These are phyloP conservation scores for Penicillium paradoxum DNA, from an alignment of 495 filamentous ascomycete genomes.

Conservation along the genomic window DNA sequence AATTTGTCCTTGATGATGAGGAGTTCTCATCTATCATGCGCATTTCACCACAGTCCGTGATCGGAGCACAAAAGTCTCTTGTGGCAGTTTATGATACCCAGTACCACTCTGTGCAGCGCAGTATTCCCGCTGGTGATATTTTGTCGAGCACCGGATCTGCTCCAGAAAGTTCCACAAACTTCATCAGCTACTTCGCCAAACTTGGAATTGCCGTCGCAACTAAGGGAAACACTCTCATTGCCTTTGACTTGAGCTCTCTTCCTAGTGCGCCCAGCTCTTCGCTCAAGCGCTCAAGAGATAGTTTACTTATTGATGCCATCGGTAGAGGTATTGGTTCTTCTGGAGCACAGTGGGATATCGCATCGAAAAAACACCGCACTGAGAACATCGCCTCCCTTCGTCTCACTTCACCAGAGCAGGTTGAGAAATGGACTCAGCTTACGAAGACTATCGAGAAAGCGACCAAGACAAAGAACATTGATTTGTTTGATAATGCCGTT, in stretches of 20 bases:
- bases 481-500: conserved; percentile 39
- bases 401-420: conserved; percentile 31
- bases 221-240: conserved; percentile 51
- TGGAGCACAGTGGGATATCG: conserved; percentile 29
- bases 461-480: conserved; percentile 21
- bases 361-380: conserved; percentile 33
- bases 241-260: conserved; percentile 59
- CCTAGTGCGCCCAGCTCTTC: conserved; percentile 38
- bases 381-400: conserved; percentile 29
- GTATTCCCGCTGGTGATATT: conserved; percentile 46
- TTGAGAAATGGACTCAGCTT: conserved; percentile 34
- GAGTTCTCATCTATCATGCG: conserved; percentile 44
- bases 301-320: conserved; percentile 66
- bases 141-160: conserved; percentile 20
- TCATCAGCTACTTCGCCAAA: conserved; percentile 59
- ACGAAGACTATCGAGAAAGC: conserved; percentile 26
- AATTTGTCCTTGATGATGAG: conserved; percentile 39
- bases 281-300: conserved; percentile 58
- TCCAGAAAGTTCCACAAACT: conserved; percentile 23
- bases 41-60: conserved; percentile 41
- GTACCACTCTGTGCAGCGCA: conserved; percentile 57
- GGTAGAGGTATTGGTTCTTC: conserved; percentile 49
- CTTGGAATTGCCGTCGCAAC: conserved; percentile 58
- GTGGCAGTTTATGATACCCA: conserved; percentile 60
- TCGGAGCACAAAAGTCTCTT: conserved; percentile 42